These are phyloP conservation scores for Dactylellina leptospora DNA, from an alignment of 2,329 filamentous ascomycete genomes.

Conservation along the genomic window DNA sequence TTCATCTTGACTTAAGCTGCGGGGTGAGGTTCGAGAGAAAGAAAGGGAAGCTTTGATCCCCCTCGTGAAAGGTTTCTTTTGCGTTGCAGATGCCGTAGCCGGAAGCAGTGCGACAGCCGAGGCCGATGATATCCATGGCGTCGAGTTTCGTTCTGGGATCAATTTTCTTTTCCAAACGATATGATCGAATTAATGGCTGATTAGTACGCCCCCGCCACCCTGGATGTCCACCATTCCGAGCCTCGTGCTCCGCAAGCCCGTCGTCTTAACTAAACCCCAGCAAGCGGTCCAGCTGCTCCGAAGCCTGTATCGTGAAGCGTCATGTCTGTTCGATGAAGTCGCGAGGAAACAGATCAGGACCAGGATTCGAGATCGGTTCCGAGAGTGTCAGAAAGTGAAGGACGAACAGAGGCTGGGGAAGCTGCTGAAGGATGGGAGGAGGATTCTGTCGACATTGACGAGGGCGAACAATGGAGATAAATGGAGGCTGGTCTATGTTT, in stretches of 20 bases:
- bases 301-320: conserved; percentile 53
- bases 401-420: conserved; percentile 35
- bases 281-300: conserved; percentile 37
- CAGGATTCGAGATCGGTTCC: conserved; percentile 54
- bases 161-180: not conserved
- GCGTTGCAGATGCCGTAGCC: conserved; percentile 39
- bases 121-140: conserved; percentile 46
- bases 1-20: conserved; percentile 25
- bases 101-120: conserved; percentile 32
- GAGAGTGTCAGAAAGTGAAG: conserved; percentile 23
- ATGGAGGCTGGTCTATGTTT: conserved; percentile 53
- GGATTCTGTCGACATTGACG: conserved; percentile 53
- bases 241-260: conserved; percentile 43
- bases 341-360: conserved; percentile 53
- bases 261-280: conserved; percentile 41
- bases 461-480: conserved; percentile 56
- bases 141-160: not conserved
- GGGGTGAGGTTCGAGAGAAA: not conserved
- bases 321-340: conserved; percentile 56
- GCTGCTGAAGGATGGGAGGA: conserved; percentile 54
- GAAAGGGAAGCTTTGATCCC: conserved; percentile 3
- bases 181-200: conserved; percentile 20
- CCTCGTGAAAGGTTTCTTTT: conserved; percentile 34
- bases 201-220: conserved; percentile 7
- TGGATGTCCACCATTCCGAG: conserved; percentile 43